A percentile compares a stretch with the other conserved stretches of the same genome.
Evolutionary conservation across 73 alveolate species (phyloP).

Genomic region (Paraurostyla sp.): DNA sequence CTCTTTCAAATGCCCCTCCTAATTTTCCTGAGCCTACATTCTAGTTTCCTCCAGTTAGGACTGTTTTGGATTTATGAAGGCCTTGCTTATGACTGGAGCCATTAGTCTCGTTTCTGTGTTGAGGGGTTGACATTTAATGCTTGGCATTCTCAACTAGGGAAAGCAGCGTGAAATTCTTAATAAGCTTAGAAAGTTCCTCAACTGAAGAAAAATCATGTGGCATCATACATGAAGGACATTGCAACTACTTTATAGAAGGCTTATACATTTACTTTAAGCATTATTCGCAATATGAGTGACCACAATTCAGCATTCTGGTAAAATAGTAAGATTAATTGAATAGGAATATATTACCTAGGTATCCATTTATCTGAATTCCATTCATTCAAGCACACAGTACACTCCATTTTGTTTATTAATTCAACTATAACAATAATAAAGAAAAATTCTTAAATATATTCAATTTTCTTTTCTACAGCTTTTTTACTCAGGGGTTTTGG

Average conservation of each 20-base stretch:
- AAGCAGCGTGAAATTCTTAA: conserved; percentile 42
- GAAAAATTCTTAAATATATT: no score
- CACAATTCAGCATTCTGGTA: conserved; percentile 64
- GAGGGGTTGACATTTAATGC: neutral
- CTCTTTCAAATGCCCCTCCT: neutral
- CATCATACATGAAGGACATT: conserved; percentile 29
- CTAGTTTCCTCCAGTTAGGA: neutral
- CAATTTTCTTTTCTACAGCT: no score
- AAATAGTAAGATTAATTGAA: neutral
- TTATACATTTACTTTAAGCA: conserved; percentile 26
- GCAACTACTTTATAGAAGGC: neutral
- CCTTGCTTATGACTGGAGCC: neutral
- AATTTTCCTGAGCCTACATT: neutral
- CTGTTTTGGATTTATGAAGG: neutral
- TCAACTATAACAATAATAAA: no score
- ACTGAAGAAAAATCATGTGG: neutral
- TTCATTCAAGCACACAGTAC: conserved; percentile 58
- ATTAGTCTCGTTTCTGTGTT: neutral
- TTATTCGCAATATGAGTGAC: conserved; percentile 40
- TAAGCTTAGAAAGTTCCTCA: neutral
- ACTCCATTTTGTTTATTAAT: conserved; percentile 45
- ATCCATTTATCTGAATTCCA: conserved; percentile 51
- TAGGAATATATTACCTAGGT: conserved; percentile 32
- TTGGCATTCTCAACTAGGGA: conserved; percentile 49
- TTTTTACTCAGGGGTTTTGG: no score